phyloP scores from a whole-genome alignment of 2,329 filamentous ascomycete genomes.

The Microdochium paspali region DNA sequence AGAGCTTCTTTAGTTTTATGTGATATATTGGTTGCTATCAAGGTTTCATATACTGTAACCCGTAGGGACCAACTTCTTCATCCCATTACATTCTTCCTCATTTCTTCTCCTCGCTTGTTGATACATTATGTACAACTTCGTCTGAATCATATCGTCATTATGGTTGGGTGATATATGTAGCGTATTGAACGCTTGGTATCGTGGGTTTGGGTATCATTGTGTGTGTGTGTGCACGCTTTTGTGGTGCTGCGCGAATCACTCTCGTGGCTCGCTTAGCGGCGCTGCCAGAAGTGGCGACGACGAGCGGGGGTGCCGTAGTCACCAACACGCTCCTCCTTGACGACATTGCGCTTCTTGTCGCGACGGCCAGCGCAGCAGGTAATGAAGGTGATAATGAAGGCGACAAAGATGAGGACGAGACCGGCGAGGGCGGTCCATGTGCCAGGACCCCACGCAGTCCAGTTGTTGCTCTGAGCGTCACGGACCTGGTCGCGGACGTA shows the following conservation, averaged over 20 bases:
- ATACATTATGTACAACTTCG: no score
- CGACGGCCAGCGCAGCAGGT: background rate
- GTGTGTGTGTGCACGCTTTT: no score
- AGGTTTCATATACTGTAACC: no score
- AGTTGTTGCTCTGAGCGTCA: background rate
- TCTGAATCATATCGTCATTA: no score
- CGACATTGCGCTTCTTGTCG: constrained; percentile 1
- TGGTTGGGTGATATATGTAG: no score
- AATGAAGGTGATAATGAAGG: background rate
- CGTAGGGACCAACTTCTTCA: no score
- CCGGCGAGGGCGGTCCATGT: background rate
- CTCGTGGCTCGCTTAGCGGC: background rate
- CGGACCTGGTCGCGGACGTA: constrained; percentile 9
- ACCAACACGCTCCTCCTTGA: background rate
- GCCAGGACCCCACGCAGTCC: background rate
- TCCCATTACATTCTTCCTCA: no score
- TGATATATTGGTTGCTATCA: no score
- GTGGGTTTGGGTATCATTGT: no score
- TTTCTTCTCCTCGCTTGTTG: no score
- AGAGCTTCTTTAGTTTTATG: no score
- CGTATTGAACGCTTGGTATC: no score
- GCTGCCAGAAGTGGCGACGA: background rate
- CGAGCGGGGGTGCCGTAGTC: background rate
- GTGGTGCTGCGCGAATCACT: background rate
- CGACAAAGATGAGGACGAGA: background rate